Percentiles rank a stretch among this genome's conserved stretches.
phyloP scores from a whole-genome alignment of 2,329 filamentous ascomycete genomes.

The Pseudocercospora musae region DNA sequence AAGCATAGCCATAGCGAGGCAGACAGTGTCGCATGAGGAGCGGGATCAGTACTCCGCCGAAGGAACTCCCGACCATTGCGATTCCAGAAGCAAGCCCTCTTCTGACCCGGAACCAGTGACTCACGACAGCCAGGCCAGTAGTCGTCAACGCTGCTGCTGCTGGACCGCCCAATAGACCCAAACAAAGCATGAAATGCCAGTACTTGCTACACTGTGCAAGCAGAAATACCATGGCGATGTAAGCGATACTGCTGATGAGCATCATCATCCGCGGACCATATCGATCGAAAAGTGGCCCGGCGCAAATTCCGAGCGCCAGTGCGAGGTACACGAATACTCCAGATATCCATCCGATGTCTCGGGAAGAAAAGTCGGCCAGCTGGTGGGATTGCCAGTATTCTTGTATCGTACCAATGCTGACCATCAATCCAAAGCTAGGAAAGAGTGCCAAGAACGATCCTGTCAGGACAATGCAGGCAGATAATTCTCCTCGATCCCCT shows the following conservation, averaged over 20 bases:
- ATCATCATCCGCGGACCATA: slow-evolving; percentile 46
- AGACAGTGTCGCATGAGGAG: slow-evolving; percentile 36
- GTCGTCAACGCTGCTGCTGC: slow-evolving; percentile 39
- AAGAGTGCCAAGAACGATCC: slow-evolving; percentile 39
- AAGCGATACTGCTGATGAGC: slow-evolving; percentile 38
- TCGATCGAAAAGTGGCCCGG: slow-evolving; percentile 49
- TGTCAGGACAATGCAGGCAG: slow-evolving; percentile 22
- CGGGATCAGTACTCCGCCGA: slow-evolving; percentile 39
- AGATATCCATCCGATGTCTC: slow-evolving; percentile 51
- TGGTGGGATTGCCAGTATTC: slow-evolving; percentile 48
- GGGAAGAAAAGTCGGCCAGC: slow-evolving; percentile 41
- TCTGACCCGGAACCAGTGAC: slow-evolving; percentile 41
- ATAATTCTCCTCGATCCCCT: slow-evolving; percentile 6
- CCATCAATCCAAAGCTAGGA: slow-evolving; percentile 48
- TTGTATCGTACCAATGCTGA: slow-evolving; percentile 48
- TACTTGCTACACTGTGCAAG: slow-evolving; percentile 48
- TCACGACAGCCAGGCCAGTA: slow-evolving; percentile 38
- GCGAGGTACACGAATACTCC: slow-evolving; percentile 47
- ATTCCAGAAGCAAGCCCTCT: slow-evolving; percentile 40
- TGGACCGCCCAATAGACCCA: slow-evolving; percentile 36
- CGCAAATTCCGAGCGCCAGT: slow-evolving; percentile 46
- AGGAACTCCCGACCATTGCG: slow-evolving; percentile 41
- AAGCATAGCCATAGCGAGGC: slow-evolving; percentile 36
- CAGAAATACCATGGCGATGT: slow-evolving; percentile 44
- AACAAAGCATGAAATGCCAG: slow-evolving; percentile 48